These are phyloP conservation scores for Trichoderma citrinoviride DNA, from an alignment of 2,329 filamentous ascomycete genomes.

Conservation along the genomic window DNA sequence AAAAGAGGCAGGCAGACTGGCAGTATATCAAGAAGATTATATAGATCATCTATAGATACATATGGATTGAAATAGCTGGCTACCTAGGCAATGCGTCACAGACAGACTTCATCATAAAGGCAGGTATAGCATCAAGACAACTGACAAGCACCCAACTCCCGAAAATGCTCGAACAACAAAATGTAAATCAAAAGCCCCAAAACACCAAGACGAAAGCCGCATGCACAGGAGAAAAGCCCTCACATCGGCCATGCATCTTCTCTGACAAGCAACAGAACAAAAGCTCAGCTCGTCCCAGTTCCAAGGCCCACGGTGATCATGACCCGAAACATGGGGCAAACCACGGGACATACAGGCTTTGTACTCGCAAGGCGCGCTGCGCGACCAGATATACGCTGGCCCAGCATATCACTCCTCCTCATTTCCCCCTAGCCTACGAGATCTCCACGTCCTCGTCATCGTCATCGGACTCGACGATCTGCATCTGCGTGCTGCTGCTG, in stretches of 20 bases:
- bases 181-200: background rate
- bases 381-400: background rate
- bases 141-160: conserved; percentile 11
- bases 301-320: background rate
- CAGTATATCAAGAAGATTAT: background rate
- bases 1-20: background rate
- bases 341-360: background rate
- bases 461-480: conserved; percentile 57
- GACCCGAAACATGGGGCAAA: background rate
- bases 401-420: background rate
- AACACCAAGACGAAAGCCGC: background rate
- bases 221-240: background rate
- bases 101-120: background rate
- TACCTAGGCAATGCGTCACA: background rate
- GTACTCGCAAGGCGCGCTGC: background rate
- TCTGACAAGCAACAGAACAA: background rate
- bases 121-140: background rate
- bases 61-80: background rate
- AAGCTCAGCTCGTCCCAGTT: background rate
- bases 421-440: conserved; percentile 32
- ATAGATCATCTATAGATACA: background rate
- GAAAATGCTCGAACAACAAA: conserved; percentile 1
- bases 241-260: background rate
- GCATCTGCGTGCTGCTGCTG: conserved; percentile 57
- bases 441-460: conserved; percentile 65